These are phyloP conservation scores for Lichtheimia hyalospora DNA, from an alignment of 371 early-diverging fungal genomes.

Conservation along the genomic window DNA sequence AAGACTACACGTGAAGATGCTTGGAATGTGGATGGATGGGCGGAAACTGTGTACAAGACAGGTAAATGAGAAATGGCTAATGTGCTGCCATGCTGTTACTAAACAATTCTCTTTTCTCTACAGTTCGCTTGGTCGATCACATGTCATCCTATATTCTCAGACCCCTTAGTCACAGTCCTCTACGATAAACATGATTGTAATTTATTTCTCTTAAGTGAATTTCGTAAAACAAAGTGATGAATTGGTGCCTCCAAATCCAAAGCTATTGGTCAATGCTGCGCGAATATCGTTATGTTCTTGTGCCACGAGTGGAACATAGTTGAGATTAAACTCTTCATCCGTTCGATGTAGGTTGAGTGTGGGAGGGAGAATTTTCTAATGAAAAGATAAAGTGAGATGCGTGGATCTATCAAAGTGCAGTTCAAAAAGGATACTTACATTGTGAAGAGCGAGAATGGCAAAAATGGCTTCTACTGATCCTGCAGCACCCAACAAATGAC, in stretches of 20 bases:
- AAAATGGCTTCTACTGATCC: constrained; percentile 95
- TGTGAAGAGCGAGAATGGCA: constrained; percentile 72
- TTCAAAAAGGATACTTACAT: constrained; percentile 37
- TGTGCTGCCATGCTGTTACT: background rate
- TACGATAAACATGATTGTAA: constrained; percentile 45
- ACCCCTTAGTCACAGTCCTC: constrained; percentile 79
- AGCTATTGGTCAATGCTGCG: constrained; percentile 87
- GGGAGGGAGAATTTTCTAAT: constrained; percentile 76
- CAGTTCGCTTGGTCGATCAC: constrained; percentile 77
- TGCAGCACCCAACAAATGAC: constrained; percentile 94
- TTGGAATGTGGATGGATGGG: constrained; percentile 94
- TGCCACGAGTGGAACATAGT: constrained; percentile 71
- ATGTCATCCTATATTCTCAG: constrained; percentile 86
- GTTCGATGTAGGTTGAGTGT: constrained; percentile 77
- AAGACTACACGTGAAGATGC: constrained; percentile 88
- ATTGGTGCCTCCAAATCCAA: constrained; percentile 98
- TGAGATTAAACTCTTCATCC: constrained; percentile 69
- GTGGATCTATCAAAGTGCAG: background rate
- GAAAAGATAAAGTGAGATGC: background rate
- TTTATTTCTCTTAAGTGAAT: constrained; percentile 18
- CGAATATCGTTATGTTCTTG: constrained; percentile 59
- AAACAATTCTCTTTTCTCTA: background rate
- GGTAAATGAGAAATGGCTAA: constrained; percentile 37
- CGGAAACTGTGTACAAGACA: constrained; percentile 89
- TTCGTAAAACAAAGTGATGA: constrained; percentile 78